Percentiles rank a stretch among this genome's conserved stretches.
Evolutionary conservation across 2,329 filamentous ascomycete species (phyloP).

Genomic region (Aspergillus sp.): DNA sequence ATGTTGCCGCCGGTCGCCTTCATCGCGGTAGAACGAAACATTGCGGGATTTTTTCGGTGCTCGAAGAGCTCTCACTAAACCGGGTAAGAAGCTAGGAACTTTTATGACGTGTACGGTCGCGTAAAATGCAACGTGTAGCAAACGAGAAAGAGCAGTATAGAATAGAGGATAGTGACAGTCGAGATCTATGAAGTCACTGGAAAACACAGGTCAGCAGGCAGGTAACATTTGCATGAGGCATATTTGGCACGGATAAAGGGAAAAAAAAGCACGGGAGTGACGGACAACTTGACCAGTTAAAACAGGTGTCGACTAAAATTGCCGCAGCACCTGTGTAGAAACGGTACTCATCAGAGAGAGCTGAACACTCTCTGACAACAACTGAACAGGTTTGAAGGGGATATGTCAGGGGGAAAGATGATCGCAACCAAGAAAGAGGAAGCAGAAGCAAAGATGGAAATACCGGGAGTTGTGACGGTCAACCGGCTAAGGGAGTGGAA

Average conservation of each 20-base stretch:
- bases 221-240: conserved; percentile 12
- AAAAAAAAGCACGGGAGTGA: conserved; percentile 21
- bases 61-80: conserved; percentile 7
- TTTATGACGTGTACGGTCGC: conserved; percentile 5
- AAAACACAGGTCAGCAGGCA: conserved; percentile 7
- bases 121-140: conserved; percentile 1
- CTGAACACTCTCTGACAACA: conserved; percentile 27
- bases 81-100: conserved; percentile 1
- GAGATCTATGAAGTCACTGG: conserved; percentile 5
- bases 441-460: conserved; percentile 7
- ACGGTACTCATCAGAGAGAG: conserved; percentile 42
- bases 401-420: conserved; percentile 6
- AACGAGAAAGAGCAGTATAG: background rate
- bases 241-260: conserved; percentile 22
- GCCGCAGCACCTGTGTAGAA: conserved; percentile 41
- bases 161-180: background rate
- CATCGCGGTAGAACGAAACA: conserved; percentile 40
- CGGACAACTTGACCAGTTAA: conserved; percentile 19
- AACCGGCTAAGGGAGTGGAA: conserved; percentile 27
- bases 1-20: conserved; percentile 41
- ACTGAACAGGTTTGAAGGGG: conserved; percentile 9
- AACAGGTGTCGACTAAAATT: conserved; percentile 42
- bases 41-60: conserved; percentile 32
- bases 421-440: conserved; percentile 5
- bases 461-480: conserved; percentile 17